Percentiles rank a stretch among this genome's conserved stretches.
phyloP scores from a whole-genome alignment of 2,329 filamentous ascomycete genomes.

The Trichoderma sp. region DNA sequence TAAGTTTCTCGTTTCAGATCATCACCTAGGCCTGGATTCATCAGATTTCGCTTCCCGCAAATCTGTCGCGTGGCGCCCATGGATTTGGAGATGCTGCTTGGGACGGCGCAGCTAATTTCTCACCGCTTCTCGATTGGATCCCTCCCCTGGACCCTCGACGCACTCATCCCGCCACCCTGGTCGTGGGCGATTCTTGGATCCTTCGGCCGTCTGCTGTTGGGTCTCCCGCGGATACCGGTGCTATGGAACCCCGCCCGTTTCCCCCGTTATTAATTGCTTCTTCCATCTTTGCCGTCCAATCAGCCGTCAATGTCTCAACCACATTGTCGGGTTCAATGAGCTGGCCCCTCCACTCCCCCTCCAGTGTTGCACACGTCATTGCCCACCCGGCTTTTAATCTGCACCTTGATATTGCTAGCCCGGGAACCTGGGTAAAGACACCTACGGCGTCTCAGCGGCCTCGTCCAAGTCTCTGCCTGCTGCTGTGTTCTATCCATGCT shows the following conservation, averaged over 20 bases:
- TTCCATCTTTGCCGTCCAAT: constrained; percentile 13
- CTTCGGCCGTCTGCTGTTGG: background rate
- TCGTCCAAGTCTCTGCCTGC: background rate
- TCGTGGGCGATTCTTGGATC: background rate
- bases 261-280: constrained; percentile 7
- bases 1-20: background rate
- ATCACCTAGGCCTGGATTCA: background rate
- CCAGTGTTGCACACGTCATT: constrained; percentile 4
- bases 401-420: background rate
- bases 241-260: constrained; percentile 10
- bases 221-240: background rate
- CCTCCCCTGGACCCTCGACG: background rate
- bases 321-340: constrained; percentile 15
- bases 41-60: constrained; percentile 13
- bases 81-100: background rate
- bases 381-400: background rate
- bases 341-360: background rate
- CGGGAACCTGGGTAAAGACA: background rate
- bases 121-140: constrained; percentile 13
- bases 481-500: background rate
- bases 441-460: background rate
- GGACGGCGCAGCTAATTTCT: constrained; percentile 8
- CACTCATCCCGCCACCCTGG: background rate
- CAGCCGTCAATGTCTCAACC: constrained; percentile 9
- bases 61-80: constrained; percentile 17